Conservation (phyloP, 441 rosid genomes). For the Adansonia rubrostipa region DNA sequence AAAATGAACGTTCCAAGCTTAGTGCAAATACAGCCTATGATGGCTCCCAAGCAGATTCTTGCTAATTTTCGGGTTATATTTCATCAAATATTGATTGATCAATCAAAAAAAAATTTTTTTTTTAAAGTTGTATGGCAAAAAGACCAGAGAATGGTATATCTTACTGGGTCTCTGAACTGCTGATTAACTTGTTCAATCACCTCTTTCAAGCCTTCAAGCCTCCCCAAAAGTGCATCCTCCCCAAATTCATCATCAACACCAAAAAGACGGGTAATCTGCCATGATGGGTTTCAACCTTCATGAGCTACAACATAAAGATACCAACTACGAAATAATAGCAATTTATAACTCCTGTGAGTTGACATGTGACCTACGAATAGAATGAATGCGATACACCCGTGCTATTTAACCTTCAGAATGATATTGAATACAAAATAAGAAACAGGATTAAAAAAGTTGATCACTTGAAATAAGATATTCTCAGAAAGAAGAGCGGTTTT, state of each 20-base stretch:
- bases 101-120: not conserved
- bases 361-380: no score
- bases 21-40: not conserved
- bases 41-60: not conserved
- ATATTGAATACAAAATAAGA: no score
- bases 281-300: constrained; percentile 28
- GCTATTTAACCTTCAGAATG: no score
- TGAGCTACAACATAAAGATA: not conserved
- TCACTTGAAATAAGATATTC: no score
- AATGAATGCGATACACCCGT: no score
- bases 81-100: not conserved
- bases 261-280: constrained; percentile 83
- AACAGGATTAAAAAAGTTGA: no score
- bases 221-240: constrained; percentile 94
- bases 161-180: constrained; percentile 96
- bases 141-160: constrained; percentile 26
- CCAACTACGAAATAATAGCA: no score
- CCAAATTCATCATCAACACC: constrained; percentile 88
- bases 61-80: not conserved
- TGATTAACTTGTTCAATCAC: constrained; percentile 93
- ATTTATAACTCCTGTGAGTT: no score
- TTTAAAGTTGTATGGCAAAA: not conserved
- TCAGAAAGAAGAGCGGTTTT: no score
- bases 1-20: not conserved
- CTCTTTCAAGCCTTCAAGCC: constrained; percentile 97